Conservation (phyloP, 164 flowering plant species). For the Liriodendron chinense region DNA sequence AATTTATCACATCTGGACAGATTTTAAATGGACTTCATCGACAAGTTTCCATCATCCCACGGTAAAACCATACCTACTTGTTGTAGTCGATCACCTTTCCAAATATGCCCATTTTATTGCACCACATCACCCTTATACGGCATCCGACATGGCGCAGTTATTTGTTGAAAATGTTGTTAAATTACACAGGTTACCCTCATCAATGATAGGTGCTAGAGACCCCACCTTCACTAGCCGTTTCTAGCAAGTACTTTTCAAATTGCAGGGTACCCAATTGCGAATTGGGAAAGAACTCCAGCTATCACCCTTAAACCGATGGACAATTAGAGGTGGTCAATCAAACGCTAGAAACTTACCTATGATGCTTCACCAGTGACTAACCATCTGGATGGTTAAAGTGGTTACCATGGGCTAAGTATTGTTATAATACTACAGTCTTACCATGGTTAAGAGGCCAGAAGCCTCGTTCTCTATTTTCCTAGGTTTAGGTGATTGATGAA, state of each 20-base stretch:
- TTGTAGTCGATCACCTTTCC: neutral
- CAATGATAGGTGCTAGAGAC: neutral
- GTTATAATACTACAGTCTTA: neutral
- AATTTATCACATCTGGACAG: neutral
- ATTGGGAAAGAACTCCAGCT: too few species aligned
- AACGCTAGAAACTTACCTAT: neutral
- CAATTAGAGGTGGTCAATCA: neutral
- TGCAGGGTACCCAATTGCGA: neutral
- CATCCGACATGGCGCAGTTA: neutral
- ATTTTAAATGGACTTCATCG: neutral
- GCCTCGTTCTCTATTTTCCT: neutral
- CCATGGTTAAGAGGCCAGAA: neutral
- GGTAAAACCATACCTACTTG: neutral
- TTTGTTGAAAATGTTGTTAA: neutral
- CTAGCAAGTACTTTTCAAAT: neutral
- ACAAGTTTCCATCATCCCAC: neutral
- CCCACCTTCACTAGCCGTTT: neutral
- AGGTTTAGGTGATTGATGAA: neutral
- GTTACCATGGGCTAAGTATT: neutral
- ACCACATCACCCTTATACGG: neutral
- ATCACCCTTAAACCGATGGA: neutral
- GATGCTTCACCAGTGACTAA: neutral
- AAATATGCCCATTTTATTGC: conserved; percentile 1
- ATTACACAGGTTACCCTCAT: neutral
- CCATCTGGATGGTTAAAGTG: neutral